A percentile compares a stretch with the other conserved stretches of the same genome.
These are phyloP conservation scores for Macadamia tetraphylla DNA, from an alignment of 164 flowering plant genomes.

Conservation along the genomic window DNA sequence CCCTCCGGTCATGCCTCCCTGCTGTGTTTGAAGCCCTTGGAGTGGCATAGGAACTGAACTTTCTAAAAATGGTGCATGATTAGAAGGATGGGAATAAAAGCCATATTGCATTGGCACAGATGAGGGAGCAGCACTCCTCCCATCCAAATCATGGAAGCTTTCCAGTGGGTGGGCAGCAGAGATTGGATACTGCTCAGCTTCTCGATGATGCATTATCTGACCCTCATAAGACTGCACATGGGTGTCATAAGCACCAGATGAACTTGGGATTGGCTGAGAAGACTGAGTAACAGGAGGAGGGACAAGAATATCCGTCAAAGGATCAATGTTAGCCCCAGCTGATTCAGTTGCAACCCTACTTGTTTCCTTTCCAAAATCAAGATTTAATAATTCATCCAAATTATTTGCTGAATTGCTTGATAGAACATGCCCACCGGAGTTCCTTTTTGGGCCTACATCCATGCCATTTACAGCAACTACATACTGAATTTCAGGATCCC, in stretches of 20 bases:
- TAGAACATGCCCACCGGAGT: slow-evolving; percentile 33
- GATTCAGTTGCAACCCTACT: slow-evolving; percentile 20
- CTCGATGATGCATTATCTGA: slow-evolving; percentile 23
- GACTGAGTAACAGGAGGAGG: slow-evolving; percentile 26
- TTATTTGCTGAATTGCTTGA: slow-evolving; percentile 44
- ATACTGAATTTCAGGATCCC: slow-evolving; percentile 69
- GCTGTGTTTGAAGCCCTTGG: slow-evolving; percentile 26
- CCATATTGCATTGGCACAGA: slow-evolving; percentile 28
- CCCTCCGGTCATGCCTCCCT: slow-evolving; percentile 23
- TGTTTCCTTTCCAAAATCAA: slow-evolving; percentile 34
- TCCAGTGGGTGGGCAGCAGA: slow-evolving; percentile 20
- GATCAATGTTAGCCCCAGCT: slow-evolving; percentile 17
- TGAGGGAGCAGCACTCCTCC: slow-evolving; percentile 20
- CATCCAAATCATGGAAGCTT: slow-evolving; percentile 18
- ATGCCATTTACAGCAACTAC: slow-evolving; percentile 89
- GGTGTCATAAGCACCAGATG: slow-evolving; percentile 25
- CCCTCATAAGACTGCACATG: slow-evolving; percentile 25
- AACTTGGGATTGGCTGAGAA: slow-evolving; percentile 27
- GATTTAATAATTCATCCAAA: slow-evolving; percentile 53
- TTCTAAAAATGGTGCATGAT: slow-evolving; percentile 24
- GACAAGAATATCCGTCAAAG: slow-evolving; percentile 15
- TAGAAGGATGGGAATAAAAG: slow-evolving; percentile 22
- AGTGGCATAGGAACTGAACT: slow-evolving; percentile 19
- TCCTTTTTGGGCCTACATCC: slow-evolving; percentile 55
- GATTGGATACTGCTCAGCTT: slow-evolving; percentile 21